phyloP scores from a whole-genome alignment of 2,329 filamentous ascomycete species.

The Alternaria sp. region DNA sequence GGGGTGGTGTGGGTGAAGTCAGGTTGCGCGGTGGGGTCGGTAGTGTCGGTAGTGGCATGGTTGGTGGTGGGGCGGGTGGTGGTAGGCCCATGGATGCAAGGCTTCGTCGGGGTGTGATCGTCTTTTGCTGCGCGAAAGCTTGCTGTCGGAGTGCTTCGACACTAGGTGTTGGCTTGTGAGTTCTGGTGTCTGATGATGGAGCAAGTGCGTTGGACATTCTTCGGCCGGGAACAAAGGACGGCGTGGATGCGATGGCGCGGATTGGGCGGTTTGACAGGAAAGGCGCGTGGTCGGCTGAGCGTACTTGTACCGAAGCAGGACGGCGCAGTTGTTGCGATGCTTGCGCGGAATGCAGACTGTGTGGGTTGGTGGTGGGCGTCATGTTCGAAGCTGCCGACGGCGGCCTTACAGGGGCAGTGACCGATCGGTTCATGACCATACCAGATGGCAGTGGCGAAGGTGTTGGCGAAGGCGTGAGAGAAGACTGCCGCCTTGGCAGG shows the following conservation, averaged over 20 bases:
- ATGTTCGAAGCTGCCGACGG: slow-evolving; percentile 20
- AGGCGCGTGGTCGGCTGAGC: slow-evolving; percentile 50
- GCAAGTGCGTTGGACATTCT: slow-evolving; percentile 27
- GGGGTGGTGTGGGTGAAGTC: slow-evolving; percentile 16
- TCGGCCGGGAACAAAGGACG: slow-evolving; percentile 38
- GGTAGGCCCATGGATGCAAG: slow-evolving; percentile 51
- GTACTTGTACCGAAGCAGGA: slow-evolving; percentile 54
- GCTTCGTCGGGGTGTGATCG: slow-evolving; percentile 36
- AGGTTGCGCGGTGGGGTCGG: slow-evolving; percentile 44
- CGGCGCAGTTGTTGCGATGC: slow-evolving; percentile 43
- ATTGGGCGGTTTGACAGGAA: slow-evolving; percentile 50
- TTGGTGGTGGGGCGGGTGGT: slow-evolving; percentile 55
- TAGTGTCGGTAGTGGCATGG: slow-evolving; percentile 54
- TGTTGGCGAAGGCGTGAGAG: slow-evolving; percentile 24
- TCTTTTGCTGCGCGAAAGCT: slow-evolving; percentile 18
- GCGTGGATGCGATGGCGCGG: slow-evolving; percentile 37
- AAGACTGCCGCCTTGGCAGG: slow-evolving; percentile 40
- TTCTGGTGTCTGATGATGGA: not conserved
- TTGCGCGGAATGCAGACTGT: slow-evolving; percentile 15
- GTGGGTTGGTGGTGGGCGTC: slow-evolving; percentile 16
- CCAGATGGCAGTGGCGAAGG: slow-evolving; percentile 35
- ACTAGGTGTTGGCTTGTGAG: slow-evolving; percentile 28
- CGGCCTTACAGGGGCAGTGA: slow-evolving; percentile 35
- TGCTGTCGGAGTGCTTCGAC: slow-evolving; percentile 37
- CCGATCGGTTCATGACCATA: slow-evolving; percentile 37